Conservation (phyloP, 495 filamentous ascomycete species). For the Xylaria nigripes region DNA sequence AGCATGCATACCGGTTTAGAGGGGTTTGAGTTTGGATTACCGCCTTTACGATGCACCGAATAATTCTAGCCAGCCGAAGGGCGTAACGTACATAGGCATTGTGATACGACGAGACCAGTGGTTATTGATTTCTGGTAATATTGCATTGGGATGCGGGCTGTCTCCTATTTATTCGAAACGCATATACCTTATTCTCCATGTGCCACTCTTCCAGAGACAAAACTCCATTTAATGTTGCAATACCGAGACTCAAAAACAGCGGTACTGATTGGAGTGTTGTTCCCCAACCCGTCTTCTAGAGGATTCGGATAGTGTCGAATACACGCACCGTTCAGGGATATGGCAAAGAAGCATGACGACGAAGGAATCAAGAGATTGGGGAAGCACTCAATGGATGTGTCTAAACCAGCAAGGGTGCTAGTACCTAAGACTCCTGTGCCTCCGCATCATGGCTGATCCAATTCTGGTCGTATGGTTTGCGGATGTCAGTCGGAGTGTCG, state of each 20-base stretch:
- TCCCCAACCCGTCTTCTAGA: background rate
- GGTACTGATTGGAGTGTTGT: background rate
- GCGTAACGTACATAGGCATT: slow-evolving; percentile 30
- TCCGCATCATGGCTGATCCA: background rate
- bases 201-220: slow-evolving; percentile 1
- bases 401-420: background rate
- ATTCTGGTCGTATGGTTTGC: background rate
- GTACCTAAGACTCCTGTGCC: background rate
- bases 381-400: background rate
- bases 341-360: background rate
- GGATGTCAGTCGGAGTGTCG: slow-evolving; percentile 2
- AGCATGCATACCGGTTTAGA: slow-evolving; percentile 29
- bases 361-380: background rate
- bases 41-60: slow-evolving; percentile 26
- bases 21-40: slow-evolving; percentile 28
- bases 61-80: slow-evolving; percentile 26
- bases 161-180: slow-evolving; percentile 23
- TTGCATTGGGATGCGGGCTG: slow-evolving; percentile 33
- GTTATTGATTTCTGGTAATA: slow-evolving; percentile 34
- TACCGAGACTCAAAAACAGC: background rate
- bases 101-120: slow-evolving; percentile 25
- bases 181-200: slow-evolving; percentile 21
- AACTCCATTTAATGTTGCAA: slow-evolving; percentile 6
- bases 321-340: background rate
- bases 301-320: background rate